phyloP scores from a whole-genome alignment of 164 flowering plant species.

The Santalum album region DNA sequence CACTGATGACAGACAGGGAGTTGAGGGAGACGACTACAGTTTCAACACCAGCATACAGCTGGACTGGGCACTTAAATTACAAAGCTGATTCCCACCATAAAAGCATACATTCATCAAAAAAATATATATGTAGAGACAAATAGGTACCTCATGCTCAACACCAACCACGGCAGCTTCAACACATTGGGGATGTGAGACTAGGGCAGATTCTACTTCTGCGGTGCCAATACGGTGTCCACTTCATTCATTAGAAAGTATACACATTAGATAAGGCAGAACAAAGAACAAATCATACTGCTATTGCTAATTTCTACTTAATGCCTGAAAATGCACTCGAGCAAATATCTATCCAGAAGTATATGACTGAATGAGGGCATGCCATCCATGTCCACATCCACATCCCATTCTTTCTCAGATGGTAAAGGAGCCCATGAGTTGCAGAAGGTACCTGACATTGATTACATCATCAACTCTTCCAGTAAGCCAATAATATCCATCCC shows the following conservation, averaged over 20 bases:
- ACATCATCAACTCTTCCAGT: constrained; percentile 99
- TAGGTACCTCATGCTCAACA: constrained; percentile 87
- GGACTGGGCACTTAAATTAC: no score
- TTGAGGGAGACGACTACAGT: no score
- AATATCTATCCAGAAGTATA: neutral
- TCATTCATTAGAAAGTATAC: constrained; percentile 8
- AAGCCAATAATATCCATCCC: constrained; percentile 97
- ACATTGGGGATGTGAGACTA: constrained; percentile 95
- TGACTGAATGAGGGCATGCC: neutral
- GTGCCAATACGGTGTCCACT: constrained; percentile 99
- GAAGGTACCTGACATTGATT: constrained; percentile 82
- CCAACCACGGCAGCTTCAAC: constrained; percentile 99
- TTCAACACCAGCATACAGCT: no score
- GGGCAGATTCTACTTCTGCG: constrained; percentile 98
- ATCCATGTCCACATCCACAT: neutral
- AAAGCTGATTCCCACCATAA: no score
- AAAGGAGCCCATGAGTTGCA: neutral
- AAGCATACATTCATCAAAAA: neutral
- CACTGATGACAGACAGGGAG: no score
- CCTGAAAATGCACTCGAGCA: no score
- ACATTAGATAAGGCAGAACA: neutral
- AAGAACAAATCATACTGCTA: no score
- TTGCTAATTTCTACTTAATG: no score
- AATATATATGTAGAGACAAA: neutral
- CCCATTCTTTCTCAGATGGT: neutral